Evolutionary conservation across 2,329 filamentous ascomycete genomes (phyloP), one percentile per base, ranked within the genome.

Genomic region (Alternaria sp.): DNA sequence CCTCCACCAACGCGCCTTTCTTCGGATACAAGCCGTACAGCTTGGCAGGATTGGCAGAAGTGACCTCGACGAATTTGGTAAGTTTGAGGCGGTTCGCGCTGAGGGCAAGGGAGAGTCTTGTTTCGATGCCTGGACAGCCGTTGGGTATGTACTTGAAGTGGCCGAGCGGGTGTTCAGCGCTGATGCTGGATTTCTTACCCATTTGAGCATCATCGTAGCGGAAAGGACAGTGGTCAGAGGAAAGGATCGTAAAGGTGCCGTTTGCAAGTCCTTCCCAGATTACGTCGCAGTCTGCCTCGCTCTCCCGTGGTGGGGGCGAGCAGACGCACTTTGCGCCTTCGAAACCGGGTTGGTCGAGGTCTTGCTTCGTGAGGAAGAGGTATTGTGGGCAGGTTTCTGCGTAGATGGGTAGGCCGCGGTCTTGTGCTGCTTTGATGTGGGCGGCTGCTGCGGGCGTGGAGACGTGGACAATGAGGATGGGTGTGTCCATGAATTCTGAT

Each of bases 121-220:
- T 88, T 74, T 88, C 86, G 26, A 88, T 79, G 0, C 86, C 86
- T 0, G 86, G 85, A 46, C 84, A 77, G 5, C 86, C 86, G 65
- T 88, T 88, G 7, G 86, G 86, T 41, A 88, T 86, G 57, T 86
- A 82, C 46, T 82, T 81, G 74, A 88, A 88, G 46, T 80, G 79
- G 0, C 78, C 78, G 2, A 75, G 54, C 0, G 84, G 84, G 57
- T 78, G 80, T 32, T 82, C 81, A 0, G 74, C 69, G 42, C 68
- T 81, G 61, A 86, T 78, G 57, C 79, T 81, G 1, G 79, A 80
- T 71, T 84, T 85, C 79, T 87, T 41, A 80, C 81, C 72, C 5
- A 36, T 61, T 12, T 66, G 32, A 51, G 76, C 49, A 69, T 81
- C 42, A 73, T 77, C 65, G 86, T 81, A 65, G 84, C 82, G 66